phyloP scores from a whole-genome alignment of 2,329 filamentous ascomycete species.

The Phaeophleospora eucalypticola region DNA sequence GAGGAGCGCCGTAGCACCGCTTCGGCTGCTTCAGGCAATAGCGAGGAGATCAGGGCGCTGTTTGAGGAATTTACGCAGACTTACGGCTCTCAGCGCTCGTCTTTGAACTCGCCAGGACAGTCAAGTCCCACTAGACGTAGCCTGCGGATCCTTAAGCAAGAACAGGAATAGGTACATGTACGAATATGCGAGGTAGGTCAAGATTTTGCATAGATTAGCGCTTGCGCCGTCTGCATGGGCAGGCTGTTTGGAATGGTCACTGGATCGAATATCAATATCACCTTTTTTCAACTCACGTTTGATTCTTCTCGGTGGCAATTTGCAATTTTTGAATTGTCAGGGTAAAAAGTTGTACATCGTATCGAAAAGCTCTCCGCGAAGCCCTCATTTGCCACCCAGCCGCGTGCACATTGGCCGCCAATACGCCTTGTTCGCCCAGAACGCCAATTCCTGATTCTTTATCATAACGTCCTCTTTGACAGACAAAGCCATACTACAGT shows the following conservation, averaged over 20 bases:
- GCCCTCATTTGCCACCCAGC: constrained; percentile 5
- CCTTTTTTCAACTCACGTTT: too few species aligned
- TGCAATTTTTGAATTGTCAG: neutral
- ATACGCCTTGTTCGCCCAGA: constrained; percentile 19
- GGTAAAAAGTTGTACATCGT: constrained; percentile 13
- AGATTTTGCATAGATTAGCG: neutral
- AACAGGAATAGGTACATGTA: neutral
- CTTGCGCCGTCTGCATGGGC: neutral
- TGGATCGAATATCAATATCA: neutral
- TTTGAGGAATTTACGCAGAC: too few species aligned
- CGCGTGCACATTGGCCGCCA: constrained; percentile 8
- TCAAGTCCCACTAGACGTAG: neutral
- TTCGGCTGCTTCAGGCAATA: too few species aligned
- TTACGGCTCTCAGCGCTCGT: too few species aligned
- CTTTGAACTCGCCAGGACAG: too few species aligned
- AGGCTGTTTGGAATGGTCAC: neutral
- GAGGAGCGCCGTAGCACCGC: neutral
- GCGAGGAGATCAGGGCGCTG: too few species aligned
- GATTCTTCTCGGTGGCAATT: too few species aligned
- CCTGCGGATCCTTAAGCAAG: neutral
- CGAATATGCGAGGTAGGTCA: neutral
- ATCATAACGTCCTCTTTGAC: constrained; percentile 14
- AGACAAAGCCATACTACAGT: constrained; percentile 3
- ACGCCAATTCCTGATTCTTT: constrained; percentile 17
- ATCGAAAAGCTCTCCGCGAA: constrained; percentile 6